A percentile compares a stretch with the other conserved stretches of the same genome.
Evolutionary conservation across 2,329 filamentous ascomycete species (phyloP).

Genomic region (Gnomoniopsis smithogilvyi): DNA sequence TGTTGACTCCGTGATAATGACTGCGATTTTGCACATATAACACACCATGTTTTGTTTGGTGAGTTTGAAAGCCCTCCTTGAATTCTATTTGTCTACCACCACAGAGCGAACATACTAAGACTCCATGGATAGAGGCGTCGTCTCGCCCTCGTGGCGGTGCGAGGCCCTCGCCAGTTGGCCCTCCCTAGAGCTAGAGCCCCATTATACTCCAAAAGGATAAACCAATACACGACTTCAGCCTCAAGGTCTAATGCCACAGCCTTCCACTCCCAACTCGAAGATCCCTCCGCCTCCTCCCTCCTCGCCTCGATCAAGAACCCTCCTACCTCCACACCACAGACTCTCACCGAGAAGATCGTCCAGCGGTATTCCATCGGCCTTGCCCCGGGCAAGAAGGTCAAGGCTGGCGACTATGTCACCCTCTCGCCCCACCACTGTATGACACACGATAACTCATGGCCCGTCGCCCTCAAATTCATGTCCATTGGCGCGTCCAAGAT

Average conservation of each 20-base stretch:
- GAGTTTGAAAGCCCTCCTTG: background rate
- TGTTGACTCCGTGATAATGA: background rate
- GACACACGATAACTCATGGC: constrained; percentile 65
- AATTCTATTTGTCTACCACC: background rate
- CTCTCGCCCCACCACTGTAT: constrained; percentile 71
- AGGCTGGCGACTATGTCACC: constrained; percentile 79
- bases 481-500: constrained; percentile 75
- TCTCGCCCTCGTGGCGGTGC: constrained; percentile 25
- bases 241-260: constrained; percentile 41
- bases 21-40: constrained; percentile 3
- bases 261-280: constrained; percentile 63
- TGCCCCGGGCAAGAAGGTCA: constrained; percentile 69
- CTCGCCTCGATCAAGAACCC: constrained; percentile 45
- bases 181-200: constrained; percentile 10
- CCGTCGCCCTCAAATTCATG: constrained; percentile 69
- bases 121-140: constrained; percentile 24
- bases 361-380: constrained; percentile 76
- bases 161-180: constrained; percentile 20
- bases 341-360: constrained; percentile 88
- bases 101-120: background rate
- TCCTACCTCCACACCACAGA: constrained; percentile 58
- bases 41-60: constrained; percentile 17
- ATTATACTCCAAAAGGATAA: background rate
- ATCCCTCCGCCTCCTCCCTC: constrained; percentile 47
- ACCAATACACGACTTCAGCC: constrained; percentile 18